Evolutionary conservation across 1,284 basidiomycete genomes (phyloP).

Genomic region (Ustilago shanxiensis): DNA sequence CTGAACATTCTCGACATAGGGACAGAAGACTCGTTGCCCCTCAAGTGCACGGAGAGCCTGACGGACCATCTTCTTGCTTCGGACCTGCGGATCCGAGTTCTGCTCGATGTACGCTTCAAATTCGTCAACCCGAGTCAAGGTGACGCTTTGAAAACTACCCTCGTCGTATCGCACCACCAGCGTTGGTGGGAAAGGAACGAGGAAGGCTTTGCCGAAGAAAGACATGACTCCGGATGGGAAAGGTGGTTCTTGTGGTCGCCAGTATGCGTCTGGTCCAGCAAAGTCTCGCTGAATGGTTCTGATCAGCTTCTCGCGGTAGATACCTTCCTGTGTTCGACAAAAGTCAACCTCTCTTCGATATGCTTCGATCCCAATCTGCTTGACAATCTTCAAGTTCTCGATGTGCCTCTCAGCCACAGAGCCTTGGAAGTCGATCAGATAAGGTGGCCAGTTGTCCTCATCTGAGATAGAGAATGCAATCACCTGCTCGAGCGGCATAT

Average conservation of each 20-base stretch:
- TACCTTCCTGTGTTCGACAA: constrained; percentile 32
- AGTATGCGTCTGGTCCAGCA: constrained; percentile 64
- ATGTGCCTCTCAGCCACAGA: constrained; percentile 81
- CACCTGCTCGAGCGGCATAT: constrained; percentile 76
- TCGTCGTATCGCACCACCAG: constrained; percentile 80
- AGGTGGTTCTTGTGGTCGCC: constrained; percentile 50
- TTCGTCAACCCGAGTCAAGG: constrained; percentile 74
- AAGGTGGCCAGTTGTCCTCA: constrained; percentile 78
- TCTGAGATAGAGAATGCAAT: constrained; percentile 77
- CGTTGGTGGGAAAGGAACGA: constrained; percentile 81
- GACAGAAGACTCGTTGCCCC: constrained; percentile 77
- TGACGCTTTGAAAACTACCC: constrained; percentile 70
- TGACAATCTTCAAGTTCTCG: constrained; percentile 81
- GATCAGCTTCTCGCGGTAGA: constrained; percentile 39
- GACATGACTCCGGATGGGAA: constrained; percentile 55
- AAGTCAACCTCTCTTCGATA: constrained; percentile 40
- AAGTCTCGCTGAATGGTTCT: constrained; percentile 54
- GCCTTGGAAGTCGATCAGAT: constrained; percentile 78
- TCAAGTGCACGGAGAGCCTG: constrained; percentile 79
- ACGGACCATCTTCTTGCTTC: constrained; percentile 76
- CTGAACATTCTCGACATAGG: constrained; percentile 76
- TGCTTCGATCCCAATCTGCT: constrained; percentile 53
- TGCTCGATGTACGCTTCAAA: constrained; percentile 78
- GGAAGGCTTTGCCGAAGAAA: constrained; percentile 76
- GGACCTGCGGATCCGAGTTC: constrained; percentile 75